These are phyloP conservation scores for Coemansia biformis DNA, from an alignment of 192 early-diverging fungal genomes.

Conservation along the genomic window DNA sequence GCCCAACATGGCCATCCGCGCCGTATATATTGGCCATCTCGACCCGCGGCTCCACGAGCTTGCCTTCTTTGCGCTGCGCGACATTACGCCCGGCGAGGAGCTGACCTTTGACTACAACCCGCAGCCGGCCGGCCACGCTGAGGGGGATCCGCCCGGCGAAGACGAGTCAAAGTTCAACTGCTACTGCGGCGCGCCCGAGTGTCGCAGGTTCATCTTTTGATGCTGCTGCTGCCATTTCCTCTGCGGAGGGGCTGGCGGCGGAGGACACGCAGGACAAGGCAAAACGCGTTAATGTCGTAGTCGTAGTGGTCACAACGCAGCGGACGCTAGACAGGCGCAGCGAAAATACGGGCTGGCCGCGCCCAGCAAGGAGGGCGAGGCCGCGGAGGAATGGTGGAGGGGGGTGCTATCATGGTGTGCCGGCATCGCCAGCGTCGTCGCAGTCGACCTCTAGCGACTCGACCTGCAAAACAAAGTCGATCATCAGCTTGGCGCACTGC, in stretches of 20 bases:
- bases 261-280: too few relatives aligned
- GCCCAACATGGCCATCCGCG: conserved; percentile 69
- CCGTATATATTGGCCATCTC: conserved; percentile 68
- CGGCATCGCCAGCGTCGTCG: conserved; percentile 3
- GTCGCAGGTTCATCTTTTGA: conserved; percentile 24
- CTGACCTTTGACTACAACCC: conserved; percentile 98
- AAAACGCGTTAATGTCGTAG: too few relatives aligned
- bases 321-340: background rate
- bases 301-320: too few relatives aligned
- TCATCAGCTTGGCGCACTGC: conserved; percentile 39
- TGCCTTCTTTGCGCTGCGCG: conserved; percentile 83
- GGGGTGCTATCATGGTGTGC: background rate
- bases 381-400: too few relatives aligned
- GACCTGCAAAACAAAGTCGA: conserved; percentile 44
- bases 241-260: background rate
- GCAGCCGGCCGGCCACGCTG: background rate
- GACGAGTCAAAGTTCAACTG: conserved; percentile 20
- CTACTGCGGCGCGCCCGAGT: conserved; percentile 14
- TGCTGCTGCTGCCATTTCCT: background rate
- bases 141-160: background rate
- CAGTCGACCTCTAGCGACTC: conserved; percentile 43
- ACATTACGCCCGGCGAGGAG: conserved; percentile 71
- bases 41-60: conserved; percentile 72
- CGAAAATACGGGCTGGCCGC: too few relatives aligned
- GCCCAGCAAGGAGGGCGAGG: too few relatives aligned